Conservation (phyloP, 1,284 basidiomycete genomes). For the Rugosomyces carneus region DNA sequence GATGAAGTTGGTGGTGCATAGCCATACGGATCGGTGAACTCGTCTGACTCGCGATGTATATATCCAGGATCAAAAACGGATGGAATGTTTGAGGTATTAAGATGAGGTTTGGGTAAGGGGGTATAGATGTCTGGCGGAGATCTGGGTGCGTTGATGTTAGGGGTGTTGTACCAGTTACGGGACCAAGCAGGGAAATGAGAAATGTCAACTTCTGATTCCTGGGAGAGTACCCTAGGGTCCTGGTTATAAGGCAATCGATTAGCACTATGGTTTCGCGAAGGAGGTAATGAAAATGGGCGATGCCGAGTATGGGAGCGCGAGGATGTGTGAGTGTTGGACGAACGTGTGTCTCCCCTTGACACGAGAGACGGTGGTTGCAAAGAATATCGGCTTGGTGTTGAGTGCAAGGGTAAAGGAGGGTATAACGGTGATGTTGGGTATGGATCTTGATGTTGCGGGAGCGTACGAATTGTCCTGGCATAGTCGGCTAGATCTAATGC, state of each 20-base stretch:
- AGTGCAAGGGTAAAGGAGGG: slow-evolving; percentile 29
- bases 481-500: slow-evolving; percentile 69
- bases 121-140: slow-evolving; percentile 30
- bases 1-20: slow-evolving; percentile 25
- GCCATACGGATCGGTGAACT: slow-evolving; percentile 14
- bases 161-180: slow-evolving; percentile 46
- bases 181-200: slow-evolving; percentile 59
- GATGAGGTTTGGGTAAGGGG: slow-evolving; percentile 27
- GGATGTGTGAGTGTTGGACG: slow-evolving; percentile 34
- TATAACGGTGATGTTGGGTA: slow-evolving; percentile 27
- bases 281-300: slow-evolving; percentile 47
- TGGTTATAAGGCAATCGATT: slow-evolving; percentile 16
- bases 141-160: slow-evolving; percentile 15
- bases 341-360: slow-evolving; percentile 39
- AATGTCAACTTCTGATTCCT: slow-evolving; percentile 46
- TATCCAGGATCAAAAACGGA: slow-evolving; percentile 37
- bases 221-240: slow-evolving; percentile 17
- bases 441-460: slow-evolving; percentile 26
- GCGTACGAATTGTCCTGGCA: slow-evolving; percentile 39
- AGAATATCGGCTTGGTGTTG: slow-evolving; percentile 31
- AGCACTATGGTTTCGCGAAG: slow-evolving; percentile 20
- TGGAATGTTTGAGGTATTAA: slow-evolving; percentile 21
- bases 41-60: slow-evolving; percentile 19
- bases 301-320: slow-evolving; percentile 23
- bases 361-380: slow-evolving; percentile 40